Conservation (phyloP, 495 filamentous ascomycete genomes). For the Hypoxylon trugodes region DNA sequence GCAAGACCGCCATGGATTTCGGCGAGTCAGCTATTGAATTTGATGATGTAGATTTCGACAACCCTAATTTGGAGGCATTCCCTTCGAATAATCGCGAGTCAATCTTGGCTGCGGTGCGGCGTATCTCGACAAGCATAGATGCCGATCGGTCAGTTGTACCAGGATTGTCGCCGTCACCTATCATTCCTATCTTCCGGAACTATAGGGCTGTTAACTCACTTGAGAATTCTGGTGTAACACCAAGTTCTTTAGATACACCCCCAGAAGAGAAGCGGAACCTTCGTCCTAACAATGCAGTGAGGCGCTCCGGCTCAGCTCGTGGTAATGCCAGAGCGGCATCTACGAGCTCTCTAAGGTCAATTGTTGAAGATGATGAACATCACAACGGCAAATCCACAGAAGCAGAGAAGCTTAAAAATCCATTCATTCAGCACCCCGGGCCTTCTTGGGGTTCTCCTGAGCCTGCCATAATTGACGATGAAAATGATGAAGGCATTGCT, state of each 20-base stretch:
- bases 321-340: conserved; percentile 3
- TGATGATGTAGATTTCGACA: conserved; percentile 51
- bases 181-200: conserved; percentile 34
- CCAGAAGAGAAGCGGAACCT: conserved; percentile 5
- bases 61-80: conserved; percentile 61
- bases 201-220: background rate
- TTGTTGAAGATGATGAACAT: conserved; percentile 36
- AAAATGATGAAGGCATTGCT: conserved; percentile 40
- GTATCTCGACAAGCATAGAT: conserved; percentile 54
- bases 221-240: background rate
- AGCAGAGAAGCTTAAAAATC: background rate
- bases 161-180: conserved; percentile 45
- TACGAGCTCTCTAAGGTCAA: conserved; percentile 29
- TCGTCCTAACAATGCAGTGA: background rate
- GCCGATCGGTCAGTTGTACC: conserved; percentile 55
- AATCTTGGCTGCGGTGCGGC: conserved; percentile 57
- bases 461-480: conserved; percentile 14
- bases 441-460: conserved; percentile 32
- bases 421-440: conserved; percentile 31
- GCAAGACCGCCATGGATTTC: conserved; percentile 17
- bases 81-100: conserved; percentile 54
- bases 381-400: conserved; percentile 1
- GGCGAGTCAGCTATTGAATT: conserved; percentile 26
- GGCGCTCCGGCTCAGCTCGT: background rate
- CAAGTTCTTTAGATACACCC: background rate